Conservation (phyloP, 805 yeast species). For the Wickerhamiella spandovensis region DNA sequence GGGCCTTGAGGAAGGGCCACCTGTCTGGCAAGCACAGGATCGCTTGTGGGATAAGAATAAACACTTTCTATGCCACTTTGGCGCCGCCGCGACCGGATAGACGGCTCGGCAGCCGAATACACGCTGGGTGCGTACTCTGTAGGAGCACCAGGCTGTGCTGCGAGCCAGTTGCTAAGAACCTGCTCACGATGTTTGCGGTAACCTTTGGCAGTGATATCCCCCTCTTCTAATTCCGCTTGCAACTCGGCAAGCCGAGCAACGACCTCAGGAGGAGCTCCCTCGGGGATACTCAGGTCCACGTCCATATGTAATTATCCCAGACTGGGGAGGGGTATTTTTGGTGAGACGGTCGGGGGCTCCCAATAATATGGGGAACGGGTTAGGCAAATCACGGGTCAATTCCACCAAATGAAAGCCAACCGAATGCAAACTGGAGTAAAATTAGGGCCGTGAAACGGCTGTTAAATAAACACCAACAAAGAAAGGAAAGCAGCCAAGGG, state of each 20-base stretch:
- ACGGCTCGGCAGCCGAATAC: constrained; percentile 5
- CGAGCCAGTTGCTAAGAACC: constrained; percentile 21
- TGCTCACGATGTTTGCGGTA: constrained; percentile 44
- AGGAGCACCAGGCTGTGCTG: constrained; percentile 5
- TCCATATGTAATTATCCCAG: constrained; percentile 1
- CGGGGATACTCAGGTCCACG: constrained; percentile 18
- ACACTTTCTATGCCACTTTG: constrained; percentile 14
- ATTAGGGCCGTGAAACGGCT: too few species aligned
- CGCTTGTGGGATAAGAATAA: constrained; percentile 3
- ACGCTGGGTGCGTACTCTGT: constrained; percentile 9
- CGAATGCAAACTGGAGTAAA: too few species aligned
- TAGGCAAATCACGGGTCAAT: too few species aligned
- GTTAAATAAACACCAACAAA: too few species aligned
- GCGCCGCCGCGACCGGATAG: constrained; percentile 7
- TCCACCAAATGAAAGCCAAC: too few species aligned
- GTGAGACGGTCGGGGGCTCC: too few species aligned
- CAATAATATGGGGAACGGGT: too few species aligned
- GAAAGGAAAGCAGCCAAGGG: too few species aligned
- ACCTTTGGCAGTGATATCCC: constrained; percentile 62
- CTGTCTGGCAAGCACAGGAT: not conserved
- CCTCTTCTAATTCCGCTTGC: constrained; percentile 32
- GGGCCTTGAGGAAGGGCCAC: not conserved
- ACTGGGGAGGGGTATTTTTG: not conserved
- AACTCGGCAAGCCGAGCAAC: constrained; percentile 17
- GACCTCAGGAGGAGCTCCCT: constrained; percentile 19